These are phyloP conservation scores for Globisporangium spinosum DNA, from an alignment of 352 stramenopile species.

Conservation along the genomic window DNA sequence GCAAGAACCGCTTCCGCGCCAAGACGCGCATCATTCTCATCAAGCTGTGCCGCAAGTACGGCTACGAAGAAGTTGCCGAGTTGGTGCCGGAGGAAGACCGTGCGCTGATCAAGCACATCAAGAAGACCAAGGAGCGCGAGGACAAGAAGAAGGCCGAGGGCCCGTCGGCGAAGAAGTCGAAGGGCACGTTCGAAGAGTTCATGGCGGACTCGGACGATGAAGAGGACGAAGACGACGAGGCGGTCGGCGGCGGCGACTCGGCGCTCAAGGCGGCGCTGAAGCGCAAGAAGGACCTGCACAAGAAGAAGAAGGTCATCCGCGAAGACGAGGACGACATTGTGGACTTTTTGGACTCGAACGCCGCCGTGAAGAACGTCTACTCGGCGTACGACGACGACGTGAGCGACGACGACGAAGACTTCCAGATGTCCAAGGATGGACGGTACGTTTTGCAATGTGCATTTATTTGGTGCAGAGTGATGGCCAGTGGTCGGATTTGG, in stretches of 20 bases:
- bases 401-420: conserved; percentile 75
- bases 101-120: conserved; percentile 93
- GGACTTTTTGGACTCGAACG: conserved; percentile 91
- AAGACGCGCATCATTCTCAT: conserved; percentile 96
- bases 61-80: conserved; percentile 88
- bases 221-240: conserved; percentile 63
- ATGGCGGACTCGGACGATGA: conserved; percentile 84
- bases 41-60: conserved; percentile 93
- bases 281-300: conserved; percentile 72
- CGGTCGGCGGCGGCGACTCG: conserved; percentile 63
- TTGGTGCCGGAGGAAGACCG: conserved; percentile 89
- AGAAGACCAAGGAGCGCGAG: conserved; percentile 92
- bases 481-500: not conserved
- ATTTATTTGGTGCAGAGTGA: conserved; percentile 3
- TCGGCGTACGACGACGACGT: conserved; percentile 44
- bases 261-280: conserved; percentile 77
- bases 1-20: conserved; percentile 93
- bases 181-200: conserved; percentile 69
- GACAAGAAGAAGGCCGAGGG: conserved; percentile 85
- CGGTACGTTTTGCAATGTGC: conserved; percentile 46
- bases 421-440: conserved; percentile 90
- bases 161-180: conserved; percentile 45
- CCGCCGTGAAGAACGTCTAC: conserved; percentile 88
- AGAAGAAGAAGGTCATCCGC: conserved; percentile 74
- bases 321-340: conserved; percentile 88